These are phyloP conservation scores for Rhodotorula paludigena DNA, from an alignment of 768 basidiomycete genomes.

Conservation along the genomic window DNA sequence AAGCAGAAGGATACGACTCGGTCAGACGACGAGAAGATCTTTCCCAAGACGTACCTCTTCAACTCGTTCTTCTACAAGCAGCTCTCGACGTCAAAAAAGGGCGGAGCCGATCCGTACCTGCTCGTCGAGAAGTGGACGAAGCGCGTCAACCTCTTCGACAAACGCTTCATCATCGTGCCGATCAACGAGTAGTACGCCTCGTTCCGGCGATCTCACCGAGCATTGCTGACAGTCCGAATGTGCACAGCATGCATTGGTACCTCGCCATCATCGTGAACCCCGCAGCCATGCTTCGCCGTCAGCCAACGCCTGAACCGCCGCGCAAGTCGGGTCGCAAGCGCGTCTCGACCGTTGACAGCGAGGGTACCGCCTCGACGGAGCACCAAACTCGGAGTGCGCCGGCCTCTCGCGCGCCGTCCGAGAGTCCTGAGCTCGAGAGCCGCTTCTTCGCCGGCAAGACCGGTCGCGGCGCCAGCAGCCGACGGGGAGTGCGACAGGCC, in stretches of 20 bases:
- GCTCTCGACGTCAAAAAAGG: slow-evolving; percentile 57
- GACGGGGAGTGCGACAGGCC: background rate
- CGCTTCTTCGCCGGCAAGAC: background rate
- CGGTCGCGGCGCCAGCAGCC: background rate
- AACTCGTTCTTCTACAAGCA: slow-evolving; percentile 99
- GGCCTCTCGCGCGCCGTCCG: too few relatives aligned
- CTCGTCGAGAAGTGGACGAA: slow-evolving; percentile 92
- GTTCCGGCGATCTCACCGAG: background rate
- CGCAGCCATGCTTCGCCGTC: slow-evolving; percentile 52
- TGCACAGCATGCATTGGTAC: slow-evolving; percentile 85
- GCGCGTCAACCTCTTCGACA: slow-evolving; percentile 77
- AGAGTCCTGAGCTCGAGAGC: too few relatives aligned
- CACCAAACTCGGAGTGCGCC: too few relatives aligned
- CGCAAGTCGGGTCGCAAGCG: background rate
- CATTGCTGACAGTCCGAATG: background rate
- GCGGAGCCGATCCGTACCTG: slow-evolving; percentile 52
- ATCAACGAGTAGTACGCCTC: slow-evolving; percentile 85
- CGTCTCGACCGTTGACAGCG: background rate
- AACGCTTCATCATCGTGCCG: slow-evolving; percentile 88
- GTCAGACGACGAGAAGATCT: slow-evolving; percentile 48
- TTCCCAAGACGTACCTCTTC: slow-evolving; percentile 77
- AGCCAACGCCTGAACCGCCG: background rate
- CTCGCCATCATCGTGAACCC: slow-evolving; percentile 88
- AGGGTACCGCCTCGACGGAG: too few relatives aligned
- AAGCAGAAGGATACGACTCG: slow-evolving; percentile 42